phyloP scores from a whole-genome alignment of 331 rosid species.

The Cydonia oblonga region DNA sequence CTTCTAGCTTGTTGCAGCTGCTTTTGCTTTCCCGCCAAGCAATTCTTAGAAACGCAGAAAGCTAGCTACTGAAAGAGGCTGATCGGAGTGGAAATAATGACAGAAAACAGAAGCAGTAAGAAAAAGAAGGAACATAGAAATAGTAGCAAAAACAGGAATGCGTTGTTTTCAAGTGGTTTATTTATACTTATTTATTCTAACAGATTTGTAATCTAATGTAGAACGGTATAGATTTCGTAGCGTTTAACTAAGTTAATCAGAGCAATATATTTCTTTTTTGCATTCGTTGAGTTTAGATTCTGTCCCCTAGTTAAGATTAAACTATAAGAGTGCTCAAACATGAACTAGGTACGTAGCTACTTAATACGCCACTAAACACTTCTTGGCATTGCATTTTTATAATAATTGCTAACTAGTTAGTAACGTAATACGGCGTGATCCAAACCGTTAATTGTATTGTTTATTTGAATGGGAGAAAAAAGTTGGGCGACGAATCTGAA shows the following conservation, averaged over 20 bases:
- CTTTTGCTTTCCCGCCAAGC: background rate
- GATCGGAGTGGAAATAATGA: background rate
- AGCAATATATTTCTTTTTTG: no score
- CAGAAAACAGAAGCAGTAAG: background rate
- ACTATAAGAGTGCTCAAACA: accelerated
- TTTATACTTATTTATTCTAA: background rate
- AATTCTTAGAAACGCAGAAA: background rate
- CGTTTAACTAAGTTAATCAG: background rate
- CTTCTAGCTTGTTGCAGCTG: background rate
- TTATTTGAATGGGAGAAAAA: slow-evolving; percentile 24
- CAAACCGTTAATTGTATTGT: background rate
- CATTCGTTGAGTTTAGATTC: no score
- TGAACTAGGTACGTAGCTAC: no score
- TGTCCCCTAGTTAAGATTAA: no score
- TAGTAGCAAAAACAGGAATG: background rate
- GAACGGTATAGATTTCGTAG: background rate
- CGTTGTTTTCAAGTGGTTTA: background rate
- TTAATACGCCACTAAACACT: background rate
- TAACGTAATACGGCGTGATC: background rate
- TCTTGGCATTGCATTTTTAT: no score
- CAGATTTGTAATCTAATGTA: background rate
- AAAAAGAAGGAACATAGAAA: background rate
- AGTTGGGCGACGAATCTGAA: slow-evolving; percentile 74
- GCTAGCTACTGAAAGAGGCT: background rate
- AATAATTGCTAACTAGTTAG: no score